Base-by-base conservation (phyloP, 371 early-diverging fungal species). In the Capillidium rhysosporum region DNA sequence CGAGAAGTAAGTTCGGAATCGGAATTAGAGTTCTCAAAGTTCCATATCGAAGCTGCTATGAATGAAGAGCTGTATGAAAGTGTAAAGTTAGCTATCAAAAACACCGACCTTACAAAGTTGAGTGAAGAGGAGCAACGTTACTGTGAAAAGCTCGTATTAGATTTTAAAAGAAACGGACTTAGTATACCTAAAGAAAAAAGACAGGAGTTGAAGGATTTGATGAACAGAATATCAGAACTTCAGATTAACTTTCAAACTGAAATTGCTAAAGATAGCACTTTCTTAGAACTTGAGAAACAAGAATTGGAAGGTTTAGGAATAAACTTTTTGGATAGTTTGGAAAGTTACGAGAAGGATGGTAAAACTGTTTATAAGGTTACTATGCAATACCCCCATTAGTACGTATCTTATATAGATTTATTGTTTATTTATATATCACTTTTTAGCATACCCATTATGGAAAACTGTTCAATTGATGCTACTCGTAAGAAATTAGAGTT, bases 221-320 rank as follows among this genome's bases (percentile, higher is more conserved):
- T 75, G 54, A 82, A 84, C 68, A 71, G 68, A 23, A 52, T 87
- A 25, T 67, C 80, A 39, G 84, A 85, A 49, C 60, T 77, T 18
- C 60, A 67, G 40, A 80, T 82, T 44, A 71, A 71, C 46, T 87
- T 77, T 57, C 66, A 62, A 45, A 73, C 75, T 59, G 82, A 74
- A 55, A 62, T 76, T 65, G 76, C 71, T 58, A 46, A 45, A 5
- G 70, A 66, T 59, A 68, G 68, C 39, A 68, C 68, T 20, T 56
- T 56, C 18, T 40, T 58, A 14, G 26, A 49, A 16, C 67, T 73
- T 41, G 68, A 69, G 46, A 59, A 68, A 59, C 76, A 79, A 31
- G 85, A 88, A 56, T 67, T 88, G 24, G 79, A 77, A 21, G 88
- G 88, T 12, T 63, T 87, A 61, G 77, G 80, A 14, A 75, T 72